Evolutionary conservation across 768 basidiomycete species (phyloP).

Genomic region (Amanita brunnescens): DNA sequence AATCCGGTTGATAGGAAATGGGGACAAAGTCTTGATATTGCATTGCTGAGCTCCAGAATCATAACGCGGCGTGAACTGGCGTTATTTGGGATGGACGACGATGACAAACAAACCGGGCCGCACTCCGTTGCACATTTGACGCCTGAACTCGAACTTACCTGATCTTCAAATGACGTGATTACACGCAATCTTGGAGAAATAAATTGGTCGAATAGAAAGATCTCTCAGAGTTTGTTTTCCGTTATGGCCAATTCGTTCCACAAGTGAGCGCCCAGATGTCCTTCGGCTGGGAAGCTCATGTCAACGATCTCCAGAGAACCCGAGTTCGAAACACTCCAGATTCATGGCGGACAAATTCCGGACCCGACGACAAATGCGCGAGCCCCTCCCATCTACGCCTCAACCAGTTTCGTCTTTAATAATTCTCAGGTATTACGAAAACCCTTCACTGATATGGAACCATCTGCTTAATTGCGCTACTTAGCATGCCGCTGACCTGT

Average conservation of each 20-base stretch:
- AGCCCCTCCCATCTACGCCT: conserved; percentile 71
- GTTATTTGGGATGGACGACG: not conserved
- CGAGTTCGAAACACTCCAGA: conserved; percentile 73
- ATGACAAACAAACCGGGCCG: not conserved
- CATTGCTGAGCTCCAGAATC: not conserved
- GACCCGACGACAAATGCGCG: conserved; percentile 64
- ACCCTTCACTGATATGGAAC: not conserved
- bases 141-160: no score
- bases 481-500: conserved; percentile 67
- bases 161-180: not conserved
- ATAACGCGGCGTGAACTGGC: not conserved
- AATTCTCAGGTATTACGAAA: conserved; percentile 48
- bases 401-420: conserved; percentile 68
- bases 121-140: no score
- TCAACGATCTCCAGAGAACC: conserved; percentile 33
- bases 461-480: not conserved
- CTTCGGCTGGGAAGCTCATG: not conserved
- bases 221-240: not conserved
- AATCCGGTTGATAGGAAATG: conserved; percentile 6
- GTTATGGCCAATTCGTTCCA: conserved; percentile 29
- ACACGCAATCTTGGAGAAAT: not conserved
- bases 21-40: conserved; percentile 10
- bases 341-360: conserved; percentile 65
- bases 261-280: conserved; percentile 18
- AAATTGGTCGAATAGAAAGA: no score